phyloP scores from a whole-genome alignment of 1,284 basidiomycete genomes.

The Rhodotorula sp. region DNA sequence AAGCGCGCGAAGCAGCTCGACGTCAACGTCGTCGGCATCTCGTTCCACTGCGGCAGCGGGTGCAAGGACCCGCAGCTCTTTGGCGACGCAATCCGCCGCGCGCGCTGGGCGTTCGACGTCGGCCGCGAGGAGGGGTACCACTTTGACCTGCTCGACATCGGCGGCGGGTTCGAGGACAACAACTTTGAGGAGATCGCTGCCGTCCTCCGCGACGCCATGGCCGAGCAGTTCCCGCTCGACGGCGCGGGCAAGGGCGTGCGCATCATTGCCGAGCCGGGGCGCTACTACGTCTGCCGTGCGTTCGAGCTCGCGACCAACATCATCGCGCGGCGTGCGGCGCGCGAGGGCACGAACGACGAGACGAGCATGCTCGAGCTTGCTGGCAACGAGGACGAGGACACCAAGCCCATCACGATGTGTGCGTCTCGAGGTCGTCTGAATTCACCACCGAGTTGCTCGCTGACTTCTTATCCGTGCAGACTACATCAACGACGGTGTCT shows the following conservation, averaged over 20 bases:
- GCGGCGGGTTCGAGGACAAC: constrained; percentile 91
- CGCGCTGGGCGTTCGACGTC: constrained; percentile 84
- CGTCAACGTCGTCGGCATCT: constrained; percentile 89
- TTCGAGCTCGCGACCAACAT: constrained; percentile 93
- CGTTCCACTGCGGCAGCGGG: constrained; percentile 97
- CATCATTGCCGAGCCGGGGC: constrained; percentile 94
- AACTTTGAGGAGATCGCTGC: constrained; percentile 80
- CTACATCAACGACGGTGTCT: constrained; percentile 97
- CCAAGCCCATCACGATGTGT: constrained; percentile 78
- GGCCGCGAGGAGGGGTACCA: constrained; percentile 74
- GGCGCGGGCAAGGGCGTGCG: constrained; percentile 62
- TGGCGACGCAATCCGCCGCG: constrained; percentile 82
- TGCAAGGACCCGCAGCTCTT: constrained; percentile 91
- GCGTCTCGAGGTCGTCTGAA: constrained; percentile 50
- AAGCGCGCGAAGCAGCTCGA: constrained; percentile 74
- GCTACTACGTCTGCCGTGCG: constrained; percentile 89
- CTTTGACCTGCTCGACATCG: constrained; percentile 85
- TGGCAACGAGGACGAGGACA: constrained; percentile 51
- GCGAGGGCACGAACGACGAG: constrained; percentile 43
- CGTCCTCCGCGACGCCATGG: constrained; percentile 72
- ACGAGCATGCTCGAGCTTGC: constrained; percentile 31
- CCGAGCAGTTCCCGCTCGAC: constrained; percentile 77
- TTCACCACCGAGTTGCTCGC: constrained; percentile 4
- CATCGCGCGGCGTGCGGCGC: constrained; percentile 74
- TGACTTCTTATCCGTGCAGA: constrained; percentile 57